A percentile compares a stretch with the other conserved stretches of the same genome.
These are phyloP conservation scores for Pistacia atlantica DNA, from an alignment of 345 rosid species.

Conservation along the genomic window DNA sequence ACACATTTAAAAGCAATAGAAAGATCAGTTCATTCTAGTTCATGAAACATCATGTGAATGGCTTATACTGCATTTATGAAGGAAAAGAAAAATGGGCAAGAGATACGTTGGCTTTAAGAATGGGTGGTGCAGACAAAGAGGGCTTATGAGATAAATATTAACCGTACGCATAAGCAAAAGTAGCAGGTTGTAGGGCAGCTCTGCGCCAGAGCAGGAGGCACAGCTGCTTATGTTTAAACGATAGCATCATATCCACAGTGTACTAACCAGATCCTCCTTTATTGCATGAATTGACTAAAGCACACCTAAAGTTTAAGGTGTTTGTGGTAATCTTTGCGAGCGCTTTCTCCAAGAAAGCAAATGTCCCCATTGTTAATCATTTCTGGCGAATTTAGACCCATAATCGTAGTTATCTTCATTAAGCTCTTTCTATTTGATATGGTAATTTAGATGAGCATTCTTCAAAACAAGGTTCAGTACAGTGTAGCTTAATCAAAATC, in stretches of 20 bases:
- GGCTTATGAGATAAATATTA: conserved; percentile 1
- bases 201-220: conserved; percentile 14
- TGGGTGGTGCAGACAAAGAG: conserved; percentile 20
- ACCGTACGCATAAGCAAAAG: conserved; percentile 21
- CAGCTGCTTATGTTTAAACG: conserved; percentile 5
- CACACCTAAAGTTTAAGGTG: background rate
- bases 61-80: background rate
- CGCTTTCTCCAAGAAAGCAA: background rate
- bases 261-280: conserved; percentile 11
- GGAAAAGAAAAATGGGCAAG: background rate
- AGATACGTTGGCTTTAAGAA: background rate
- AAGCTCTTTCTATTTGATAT: background rate
- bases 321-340: background rate
- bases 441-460: background rate
- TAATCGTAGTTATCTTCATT: background rate
- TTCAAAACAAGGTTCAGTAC: too few relatives aligned
- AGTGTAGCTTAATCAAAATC: too few relatives aligned
- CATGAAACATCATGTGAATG: background rate
- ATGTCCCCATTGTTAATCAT: background rate
- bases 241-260: conserved; percentile 20
- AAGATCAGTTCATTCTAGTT: background rate
- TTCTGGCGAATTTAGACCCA: background rate
- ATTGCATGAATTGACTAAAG: conserved; percentile 23
- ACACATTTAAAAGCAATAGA: background rate
- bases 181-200: conserved; percentile 14